Conservation (phyloP, 306 rosid genomes). For the Pyrus betulifolia region DNA sequence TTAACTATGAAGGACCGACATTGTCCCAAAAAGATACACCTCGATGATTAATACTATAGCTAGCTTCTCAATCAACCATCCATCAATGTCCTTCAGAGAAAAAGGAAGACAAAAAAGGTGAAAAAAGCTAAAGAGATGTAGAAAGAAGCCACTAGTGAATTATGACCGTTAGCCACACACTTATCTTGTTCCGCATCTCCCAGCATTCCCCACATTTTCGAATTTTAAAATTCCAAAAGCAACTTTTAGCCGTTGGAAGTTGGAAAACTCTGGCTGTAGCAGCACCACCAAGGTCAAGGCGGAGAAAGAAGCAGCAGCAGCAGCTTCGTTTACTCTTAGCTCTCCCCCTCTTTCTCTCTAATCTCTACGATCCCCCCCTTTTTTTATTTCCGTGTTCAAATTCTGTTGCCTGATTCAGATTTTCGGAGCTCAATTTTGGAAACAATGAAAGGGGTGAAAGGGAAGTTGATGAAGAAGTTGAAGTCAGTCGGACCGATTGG, state of each 20-base stretch:
- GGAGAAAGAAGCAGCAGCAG: neutral
- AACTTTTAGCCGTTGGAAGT: constrained; percentile 45
- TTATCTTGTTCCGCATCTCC: neutral
- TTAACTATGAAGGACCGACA: no score
- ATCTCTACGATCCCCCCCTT: neutral
- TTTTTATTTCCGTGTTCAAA: constrained; percentile 4
- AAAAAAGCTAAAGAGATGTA: no score
- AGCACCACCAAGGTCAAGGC: neutral
- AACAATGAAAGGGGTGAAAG: constrained; percentile 62
- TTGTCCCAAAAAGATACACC: no score
- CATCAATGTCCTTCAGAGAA: neutral
- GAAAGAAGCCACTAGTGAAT: neutral
- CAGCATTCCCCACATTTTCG: constrained; percentile 1
- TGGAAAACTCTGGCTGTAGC: neutral
- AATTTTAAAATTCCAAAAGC: constrained; percentile 13
- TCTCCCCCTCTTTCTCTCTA: neutral
- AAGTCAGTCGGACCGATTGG: constrained; percentile 55
- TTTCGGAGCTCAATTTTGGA: neutral
- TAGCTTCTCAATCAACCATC: neutral
- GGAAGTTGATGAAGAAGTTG: constrained; percentile 68
- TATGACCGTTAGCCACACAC: neutral
- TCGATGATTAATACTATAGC: no score
- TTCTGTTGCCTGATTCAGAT: neutral
- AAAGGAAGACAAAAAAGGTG: neutral
- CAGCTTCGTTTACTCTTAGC: neutral